Base-by-base conservation (phyloP, 2,329 filamentous ascomycete genomes). In the Hypoxylon sp. region DNA sequence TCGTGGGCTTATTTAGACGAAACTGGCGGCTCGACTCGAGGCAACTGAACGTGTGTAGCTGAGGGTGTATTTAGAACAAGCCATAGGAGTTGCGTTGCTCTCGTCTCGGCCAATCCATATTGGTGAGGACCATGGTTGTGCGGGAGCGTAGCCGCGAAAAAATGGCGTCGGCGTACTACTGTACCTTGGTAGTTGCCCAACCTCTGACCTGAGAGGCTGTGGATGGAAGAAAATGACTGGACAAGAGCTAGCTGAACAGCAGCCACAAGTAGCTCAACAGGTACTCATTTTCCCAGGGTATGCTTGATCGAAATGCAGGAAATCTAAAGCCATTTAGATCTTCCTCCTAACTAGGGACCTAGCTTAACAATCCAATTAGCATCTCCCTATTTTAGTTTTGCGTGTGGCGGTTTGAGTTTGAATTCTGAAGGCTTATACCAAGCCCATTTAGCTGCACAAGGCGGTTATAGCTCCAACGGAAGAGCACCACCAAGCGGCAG, bases 221-320 rank as follows among this genome's bases (percentile, higher is more conserved):
- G 21, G 32, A 13, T 28, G 21, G 55, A 50, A n/a, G 38, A 32
- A 43, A 51, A 48, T 32, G 38, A 68, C 52, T 65, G 62, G 59
- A 58, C 51, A 53, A 49, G 50, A 64, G 48, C 50, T 32, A 65
- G 67, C 64, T 64, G 61, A 69, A 69, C 19, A 46, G 3, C 61
- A 71, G 67, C 67, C 69, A 71, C 62, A 62, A 34, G 38, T 32
- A 63, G 51, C 46, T 23, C 49, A 45, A 62, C 32, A 23, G 19
- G 30, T 43, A 43, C 30, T 48, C 32, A 43, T 14, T 51, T 51
- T 21, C 61, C 32, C 32, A 55, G 67, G 61, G 57, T 60, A 52
- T 66, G 43, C 65, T 50, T 59, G 60, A 64, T 53, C 36, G 38
- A 58, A 48, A 52, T 63, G 60, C 46, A 57, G 36, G 57, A 56